Evolutionary conservation across 179 eudicot species (phyloP).

Genomic region (Silene coronaria): DNA sequence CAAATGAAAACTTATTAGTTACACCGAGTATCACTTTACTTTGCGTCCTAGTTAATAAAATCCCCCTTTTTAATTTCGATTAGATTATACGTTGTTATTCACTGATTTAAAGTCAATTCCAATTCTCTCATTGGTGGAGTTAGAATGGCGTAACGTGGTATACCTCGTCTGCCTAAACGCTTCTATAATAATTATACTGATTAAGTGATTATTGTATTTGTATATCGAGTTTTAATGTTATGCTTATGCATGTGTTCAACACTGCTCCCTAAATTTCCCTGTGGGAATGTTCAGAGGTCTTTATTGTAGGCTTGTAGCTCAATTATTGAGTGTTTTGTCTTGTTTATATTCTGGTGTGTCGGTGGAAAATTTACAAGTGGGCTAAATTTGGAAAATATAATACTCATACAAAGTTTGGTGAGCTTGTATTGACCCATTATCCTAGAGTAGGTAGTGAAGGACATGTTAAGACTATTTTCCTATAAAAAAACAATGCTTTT

Average conservation of each 20-base stretch:
- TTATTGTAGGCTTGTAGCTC: neutral
- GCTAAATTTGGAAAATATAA: constrained; percentile 7
- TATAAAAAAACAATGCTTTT: neutral
- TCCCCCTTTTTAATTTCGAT: neutral
- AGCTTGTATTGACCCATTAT: constrained; percentile 13
- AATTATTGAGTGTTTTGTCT: neutral
- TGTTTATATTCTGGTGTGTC: constrained; percentile 14
- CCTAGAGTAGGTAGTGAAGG: neutral
- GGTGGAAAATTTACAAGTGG: constrained; percentile 9
- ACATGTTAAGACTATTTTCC: neutral
- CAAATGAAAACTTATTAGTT: too few relatives aligned
- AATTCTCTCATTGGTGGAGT: too few relatives aligned
- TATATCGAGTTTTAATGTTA: too few relatives aligned
- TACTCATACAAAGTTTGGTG: constrained; percentile 11
- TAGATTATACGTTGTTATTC: neutral
- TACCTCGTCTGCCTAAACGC: too few relatives aligned
- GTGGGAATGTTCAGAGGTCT: neutral
- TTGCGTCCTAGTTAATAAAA: too few relatives aligned
- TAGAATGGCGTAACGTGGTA: too few relatives aligned
- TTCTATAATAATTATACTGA: too few relatives aligned
- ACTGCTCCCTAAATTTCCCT: neutral
- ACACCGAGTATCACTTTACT: too few relatives aligned
- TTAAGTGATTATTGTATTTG: too few relatives aligned
- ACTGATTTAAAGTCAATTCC: too few relatives aligned
- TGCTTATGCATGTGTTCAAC: too few relatives aligned